phyloP scores from a whole-genome alignment of 805 yeast species.

The Groenewaldozyma salmanticensis region DNA sequence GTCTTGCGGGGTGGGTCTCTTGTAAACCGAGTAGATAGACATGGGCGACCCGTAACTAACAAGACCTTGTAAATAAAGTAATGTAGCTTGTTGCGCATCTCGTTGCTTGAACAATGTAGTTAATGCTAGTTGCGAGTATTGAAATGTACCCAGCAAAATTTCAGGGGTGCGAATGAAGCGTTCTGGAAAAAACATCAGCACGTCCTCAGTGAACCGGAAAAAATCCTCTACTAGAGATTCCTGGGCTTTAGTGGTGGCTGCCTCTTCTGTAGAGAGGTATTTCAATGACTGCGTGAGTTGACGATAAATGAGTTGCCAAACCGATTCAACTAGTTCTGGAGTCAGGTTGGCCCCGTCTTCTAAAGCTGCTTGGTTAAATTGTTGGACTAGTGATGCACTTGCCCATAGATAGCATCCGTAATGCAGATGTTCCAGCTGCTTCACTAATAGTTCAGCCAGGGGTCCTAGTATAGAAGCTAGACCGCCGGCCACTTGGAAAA shows the following conservation, averaged over 20 bases:
- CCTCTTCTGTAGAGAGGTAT: conserved; percentile 30
- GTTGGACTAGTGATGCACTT: conserved; percentile 64
- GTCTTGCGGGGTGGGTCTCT: conserved; percentile 44
- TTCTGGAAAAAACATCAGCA: conserved; percentile 64
- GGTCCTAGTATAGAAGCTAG: conserved; percentile 50
- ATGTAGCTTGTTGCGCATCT: conserved; percentile 58
- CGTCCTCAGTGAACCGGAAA: conserved; percentile 68
- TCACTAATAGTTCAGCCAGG: conserved; percentile 55
- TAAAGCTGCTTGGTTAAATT: conserved; percentile 37
- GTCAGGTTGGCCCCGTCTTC: conserved; percentile 33
- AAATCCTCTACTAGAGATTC: conserved; percentile 74
- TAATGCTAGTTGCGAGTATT: conserved; percentile 48
- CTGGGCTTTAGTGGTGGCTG: conserved; percentile 37
- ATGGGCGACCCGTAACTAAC: conserved; percentile 73
- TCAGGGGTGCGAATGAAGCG: conserved; percentile 35
- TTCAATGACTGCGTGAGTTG: conserved; percentile 54
- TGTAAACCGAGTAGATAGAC: conserved; percentile 64
- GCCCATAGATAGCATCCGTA: conserved; percentile 87
- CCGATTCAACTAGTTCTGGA: conserved; percentile 44
- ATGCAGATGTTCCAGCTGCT: conserved; percentile 59
- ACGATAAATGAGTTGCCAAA: conserved; percentile 64
- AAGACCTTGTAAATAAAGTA: conserved; percentile 74
- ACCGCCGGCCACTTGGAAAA: conserved; percentile 52
- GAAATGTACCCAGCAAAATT: conserved; percentile 36
- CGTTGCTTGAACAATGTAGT: conserved; percentile 42